These are phyloP conservation scores for Dryadomyces quercivorus DNA, from an alignment of 2,329 filamentous ascomycete species.

Conservation along the genomic window DNA sequence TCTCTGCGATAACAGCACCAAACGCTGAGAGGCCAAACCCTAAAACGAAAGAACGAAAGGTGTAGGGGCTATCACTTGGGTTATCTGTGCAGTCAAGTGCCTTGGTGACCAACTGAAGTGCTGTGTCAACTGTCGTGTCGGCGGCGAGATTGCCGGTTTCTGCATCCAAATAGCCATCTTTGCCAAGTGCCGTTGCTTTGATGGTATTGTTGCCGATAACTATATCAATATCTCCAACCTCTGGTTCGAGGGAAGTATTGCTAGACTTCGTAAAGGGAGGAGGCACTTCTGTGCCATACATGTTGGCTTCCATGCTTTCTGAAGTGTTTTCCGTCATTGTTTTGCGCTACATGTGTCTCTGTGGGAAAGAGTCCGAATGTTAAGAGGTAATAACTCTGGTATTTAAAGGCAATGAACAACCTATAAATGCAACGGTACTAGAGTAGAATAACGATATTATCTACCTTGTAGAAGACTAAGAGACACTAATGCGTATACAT, in stretches of 20 bases:
- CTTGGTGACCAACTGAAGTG: not conserved
- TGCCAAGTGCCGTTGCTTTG: not conserved
- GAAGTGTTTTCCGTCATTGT: too few species aligned
- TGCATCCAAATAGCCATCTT: not conserved
- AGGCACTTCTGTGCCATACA: too few species aligned
- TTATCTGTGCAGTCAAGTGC: not conserved
- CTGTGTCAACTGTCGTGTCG: not conserved
- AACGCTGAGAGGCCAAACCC: slow-evolving; percentile 18
- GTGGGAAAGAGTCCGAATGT: too few species aligned
- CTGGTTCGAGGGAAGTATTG: not conserved
- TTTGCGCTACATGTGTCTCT: too few species aligned
- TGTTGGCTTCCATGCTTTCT: too few species aligned
- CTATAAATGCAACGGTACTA: too few species aligned
- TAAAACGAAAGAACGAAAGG: not conserved
- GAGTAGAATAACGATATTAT: too few species aligned
- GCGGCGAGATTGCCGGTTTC: not conserved
- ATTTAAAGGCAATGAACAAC: too few species aligned
- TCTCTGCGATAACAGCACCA: slow-evolving; percentile 27
- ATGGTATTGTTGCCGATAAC: not conserved
- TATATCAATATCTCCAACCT: not conserved
- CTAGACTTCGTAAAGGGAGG: too few species aligned
- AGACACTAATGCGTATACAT: too few species aligned
- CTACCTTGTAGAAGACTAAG: too few species aligned
- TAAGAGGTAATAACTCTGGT: too few species aligned
- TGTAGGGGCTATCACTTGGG: not conserved